Conservation (phyloP, 495 filamentous ascomycete genomes). For the Amphirosellinia nigrospora region DNA sequence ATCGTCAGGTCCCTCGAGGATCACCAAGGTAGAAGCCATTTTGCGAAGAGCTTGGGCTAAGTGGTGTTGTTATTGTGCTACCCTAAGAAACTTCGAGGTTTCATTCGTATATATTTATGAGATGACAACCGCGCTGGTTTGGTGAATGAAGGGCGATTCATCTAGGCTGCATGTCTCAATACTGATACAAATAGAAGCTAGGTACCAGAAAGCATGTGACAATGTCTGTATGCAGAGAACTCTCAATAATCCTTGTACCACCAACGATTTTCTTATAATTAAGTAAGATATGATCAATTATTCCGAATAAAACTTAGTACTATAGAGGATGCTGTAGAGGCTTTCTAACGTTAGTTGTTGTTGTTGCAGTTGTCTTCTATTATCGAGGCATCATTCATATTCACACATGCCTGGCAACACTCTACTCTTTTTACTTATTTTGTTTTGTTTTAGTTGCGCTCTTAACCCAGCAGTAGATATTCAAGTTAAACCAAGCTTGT, state of each 20-base stretch:
- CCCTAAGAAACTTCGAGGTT: not conserved
- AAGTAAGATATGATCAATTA: not conserved
- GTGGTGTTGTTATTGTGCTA: not conserved
- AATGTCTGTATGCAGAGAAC: not conserved
- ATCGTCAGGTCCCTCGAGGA: not conserved
- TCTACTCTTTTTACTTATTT: not conserved
- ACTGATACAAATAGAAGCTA: not conserved
- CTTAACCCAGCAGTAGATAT: not conserved
- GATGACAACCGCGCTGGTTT: not conserved
- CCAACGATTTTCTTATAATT: not conserved
- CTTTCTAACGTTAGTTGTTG: not conserved
- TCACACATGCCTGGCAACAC: not conserved
- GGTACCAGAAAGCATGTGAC: not conserved
- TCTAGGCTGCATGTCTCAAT: not conserved
- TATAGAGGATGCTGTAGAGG: not conserved
- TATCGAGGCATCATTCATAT: not conserved
- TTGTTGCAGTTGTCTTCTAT: not conserved
- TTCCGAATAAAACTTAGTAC: not conserved
- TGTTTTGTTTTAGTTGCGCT: not conserved
- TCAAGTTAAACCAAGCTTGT: not conserved
- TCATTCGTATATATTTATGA: not conserved
- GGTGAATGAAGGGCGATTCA: not conserved
- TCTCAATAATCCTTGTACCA: not conserved
- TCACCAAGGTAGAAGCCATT: not conserved
- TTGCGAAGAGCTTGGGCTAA: not conserved